A percentile compares a stretch with the other conserved stretches of the same genome.
Conservation (phyloP, 371 early-diverging fungal species). For the Polyrhizophydium stewartii region DNA sequence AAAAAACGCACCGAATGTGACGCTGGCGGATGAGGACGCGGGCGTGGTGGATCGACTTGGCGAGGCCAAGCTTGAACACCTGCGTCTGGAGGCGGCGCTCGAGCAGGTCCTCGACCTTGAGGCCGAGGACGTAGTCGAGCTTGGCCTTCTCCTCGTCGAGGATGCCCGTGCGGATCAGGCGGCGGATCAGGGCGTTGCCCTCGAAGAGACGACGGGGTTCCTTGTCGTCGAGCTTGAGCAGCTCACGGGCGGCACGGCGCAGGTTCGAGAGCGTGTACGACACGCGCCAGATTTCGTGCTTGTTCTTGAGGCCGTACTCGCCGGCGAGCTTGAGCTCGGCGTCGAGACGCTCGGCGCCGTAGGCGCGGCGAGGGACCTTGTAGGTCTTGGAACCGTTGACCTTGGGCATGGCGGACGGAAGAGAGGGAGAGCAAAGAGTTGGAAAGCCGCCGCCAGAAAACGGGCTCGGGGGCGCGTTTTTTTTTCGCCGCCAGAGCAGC, state of each 20-base stretch:
- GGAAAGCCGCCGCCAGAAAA: no score
- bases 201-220: conserved; percentile 98
- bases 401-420: conserved; percentile 26
- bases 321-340: conserved; percentile 98
- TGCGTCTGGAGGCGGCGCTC: conserved; percentile 99
- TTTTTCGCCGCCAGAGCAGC: no score
- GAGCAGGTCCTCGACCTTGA: conserved; percentile 98
- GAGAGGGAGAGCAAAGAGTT: no score
- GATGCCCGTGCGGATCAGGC: conserved; percentile 97
- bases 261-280: conserved; percentile 97
- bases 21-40: conserved; percentile 93
- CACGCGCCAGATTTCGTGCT: conserved; percentile 99
- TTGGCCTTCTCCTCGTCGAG: conserved; percentile 95
- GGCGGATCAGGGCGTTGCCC: conserved; percentile 98
- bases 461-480: no score
- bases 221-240: conserved; percentile 96
- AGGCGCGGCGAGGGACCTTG: conserved; percentile 99
- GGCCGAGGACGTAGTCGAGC: conserved; percentile 98
- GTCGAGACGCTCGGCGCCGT: conserved; percentile 98
- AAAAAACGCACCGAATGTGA: conserved; percentile 83
- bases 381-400: conserved; percentile 79
- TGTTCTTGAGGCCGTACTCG: conserved; percentile 99
- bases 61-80: conserved; percentile 98
- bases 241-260: conserved; percentile 99
- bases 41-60: conserved; percentile 99